Evolutionary conservation across 352 stramenopile genomes (phyloP).

Genomic region (Globisporangium takayamanum): DNA sequence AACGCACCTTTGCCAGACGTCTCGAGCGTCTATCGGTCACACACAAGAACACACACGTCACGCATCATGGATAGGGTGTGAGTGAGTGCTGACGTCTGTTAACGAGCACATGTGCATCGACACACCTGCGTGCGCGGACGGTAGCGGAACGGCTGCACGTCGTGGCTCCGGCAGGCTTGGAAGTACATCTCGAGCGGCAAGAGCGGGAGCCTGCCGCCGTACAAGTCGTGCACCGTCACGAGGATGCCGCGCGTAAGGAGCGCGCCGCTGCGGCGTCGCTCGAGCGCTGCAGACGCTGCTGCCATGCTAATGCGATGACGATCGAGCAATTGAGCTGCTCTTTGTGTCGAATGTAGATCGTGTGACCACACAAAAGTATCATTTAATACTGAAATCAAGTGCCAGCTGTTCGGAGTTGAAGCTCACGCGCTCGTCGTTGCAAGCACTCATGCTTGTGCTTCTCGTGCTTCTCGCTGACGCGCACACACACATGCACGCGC

Average conservation of each 20-base stretch:
- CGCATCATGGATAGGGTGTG: neutral
- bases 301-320: slow-evolving; percentile 16
- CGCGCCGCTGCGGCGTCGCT: slow-evolving; percentile 30
- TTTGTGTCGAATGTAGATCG: no score
- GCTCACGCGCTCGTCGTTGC: no score
- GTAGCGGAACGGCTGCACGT: slow-evolving; percentile 49
- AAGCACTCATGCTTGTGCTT: no score
- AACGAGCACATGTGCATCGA: neutral
- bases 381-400: no score
- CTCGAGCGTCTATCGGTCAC: slow-evolving; percentile 21
- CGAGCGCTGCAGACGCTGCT: slow-evolving; percentile 31
- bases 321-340: no score
- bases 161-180: slow-evolving; percentile 21
- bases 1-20: slow-evolving; percentile 32
- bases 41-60: neutral
- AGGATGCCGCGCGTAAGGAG: slow-evolving; percentile 44
- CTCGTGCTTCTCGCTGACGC: no score
- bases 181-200: slow-evolving; percentile 47
- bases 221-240: slow-evolving; percentile 64
- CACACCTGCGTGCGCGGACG: slow-evolving; percentile 33
- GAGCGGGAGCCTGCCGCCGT: slow-evolving; percentile 34
- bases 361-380: no score
- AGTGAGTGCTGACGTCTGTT: neutral
- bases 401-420: no score
- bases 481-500: no score